A percentile compares a stretch with the other conserved stretches of the same genome.
These are phyloP conservation scores for Ilex paraguariensis DNA, from an alignment of 305 asterid species.

Conservation along the genomic window DNA sequence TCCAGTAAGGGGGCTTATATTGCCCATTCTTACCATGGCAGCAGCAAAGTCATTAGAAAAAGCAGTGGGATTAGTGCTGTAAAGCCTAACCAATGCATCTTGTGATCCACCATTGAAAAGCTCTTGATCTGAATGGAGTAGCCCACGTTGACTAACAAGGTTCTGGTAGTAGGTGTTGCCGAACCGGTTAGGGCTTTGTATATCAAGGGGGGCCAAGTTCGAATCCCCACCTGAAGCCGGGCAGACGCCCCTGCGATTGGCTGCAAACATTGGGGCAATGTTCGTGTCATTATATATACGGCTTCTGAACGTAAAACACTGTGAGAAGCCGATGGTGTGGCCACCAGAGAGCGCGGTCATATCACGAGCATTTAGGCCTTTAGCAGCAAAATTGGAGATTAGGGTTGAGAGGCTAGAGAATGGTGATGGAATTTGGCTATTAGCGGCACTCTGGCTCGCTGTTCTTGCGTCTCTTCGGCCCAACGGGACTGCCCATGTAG, in stretches of 20 bases:
- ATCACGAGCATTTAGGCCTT: constrained; percentile 39
- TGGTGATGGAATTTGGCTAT: constrained; percentile 30
- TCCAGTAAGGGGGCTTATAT: constrained; percentile 37
- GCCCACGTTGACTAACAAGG: constrained; percentile 31
- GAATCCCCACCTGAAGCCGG: constrained; percentile 28
- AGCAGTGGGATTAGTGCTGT: constrained; percentile 10
- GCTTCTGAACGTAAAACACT: constrained; percentile 33
- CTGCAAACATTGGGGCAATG: constrained; percentile 31
- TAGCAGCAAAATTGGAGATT: constrained; percentile 24
- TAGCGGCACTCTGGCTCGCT: constrained; percentile 37
- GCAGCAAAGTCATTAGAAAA: constrained; percentile 36
- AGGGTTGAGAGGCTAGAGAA: constrained; percentile 28
- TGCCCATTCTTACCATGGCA: constrained; percentile 57
- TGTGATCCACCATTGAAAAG: constrained; percentile 36
- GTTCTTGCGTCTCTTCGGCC: constrained; percentile 44
- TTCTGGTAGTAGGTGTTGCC: constrained; percentile 39
- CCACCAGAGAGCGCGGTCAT: constrained; percentile 51
- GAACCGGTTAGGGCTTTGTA: constrained; percentile 22
- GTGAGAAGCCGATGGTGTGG: constrained; percentile 54
- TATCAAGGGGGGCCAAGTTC: constrained; percentile 32
- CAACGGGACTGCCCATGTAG: constrained; percentile 33
- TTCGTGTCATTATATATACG: constrained; percentile 40
- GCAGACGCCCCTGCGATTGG: constrained; percentile 36
- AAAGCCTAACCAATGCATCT: constrained; percentile 29
- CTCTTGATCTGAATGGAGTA: constrained; percentile 48